Evolutionary conservation across 805 yeast genomes (phyloP).

Genomic region (Saccharomycopsis sp.): DNA sequence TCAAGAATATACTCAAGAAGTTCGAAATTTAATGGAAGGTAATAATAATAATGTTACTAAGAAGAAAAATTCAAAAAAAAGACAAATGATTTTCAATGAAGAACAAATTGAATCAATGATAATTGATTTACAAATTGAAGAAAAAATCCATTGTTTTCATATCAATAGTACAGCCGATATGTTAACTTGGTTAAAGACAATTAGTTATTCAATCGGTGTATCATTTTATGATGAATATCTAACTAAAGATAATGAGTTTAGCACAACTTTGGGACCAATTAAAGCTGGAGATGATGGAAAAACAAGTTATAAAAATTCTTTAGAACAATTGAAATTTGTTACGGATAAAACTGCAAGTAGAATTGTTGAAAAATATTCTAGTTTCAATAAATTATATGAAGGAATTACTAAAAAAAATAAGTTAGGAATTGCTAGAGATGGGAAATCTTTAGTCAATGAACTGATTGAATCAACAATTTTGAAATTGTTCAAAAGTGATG

Average conservation of each 20-base stretch:
- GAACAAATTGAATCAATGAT: constrained; percentile 8
- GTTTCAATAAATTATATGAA: constrained; percentile 3
- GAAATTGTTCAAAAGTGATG: constrained; percentile 9
- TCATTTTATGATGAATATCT: constrained; percentile 1
- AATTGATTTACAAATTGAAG: constrained; percentile 7
- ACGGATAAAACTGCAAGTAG: constrained; percentile 4
- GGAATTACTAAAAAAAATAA: background rate
- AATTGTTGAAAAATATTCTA: constrained; percentile 10
- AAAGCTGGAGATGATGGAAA: constrained; percentile 7
- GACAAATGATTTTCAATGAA: background rate
- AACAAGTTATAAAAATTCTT: constrained; percentile 6
- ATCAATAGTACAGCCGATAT: constrained; percentile 10
- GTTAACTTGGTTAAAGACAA: constrained; percentile 10
- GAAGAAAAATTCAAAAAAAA: constrained; percentile 2
- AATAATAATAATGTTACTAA: background rate
- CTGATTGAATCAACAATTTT: constrained; percentile 6
- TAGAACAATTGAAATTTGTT: constrained; percentile 15
- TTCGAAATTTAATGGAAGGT: constrained; percentile 7
- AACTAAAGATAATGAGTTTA: background rate
- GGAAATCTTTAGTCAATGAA: constrained; percentile 6
- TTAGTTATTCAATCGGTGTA: constrained; percentile 11
- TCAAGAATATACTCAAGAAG: constrained; percentile 9
- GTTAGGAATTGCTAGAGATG: constrained; percentile 9
- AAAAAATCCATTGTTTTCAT: constrained; percentile 7
- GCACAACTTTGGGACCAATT: constrained; percentile 3